These are phyloP conservation scores for Kazachstania sp. DNA, from an alignment of 1,139 yeast genomes.

Conservation along the genomic window DNA sequence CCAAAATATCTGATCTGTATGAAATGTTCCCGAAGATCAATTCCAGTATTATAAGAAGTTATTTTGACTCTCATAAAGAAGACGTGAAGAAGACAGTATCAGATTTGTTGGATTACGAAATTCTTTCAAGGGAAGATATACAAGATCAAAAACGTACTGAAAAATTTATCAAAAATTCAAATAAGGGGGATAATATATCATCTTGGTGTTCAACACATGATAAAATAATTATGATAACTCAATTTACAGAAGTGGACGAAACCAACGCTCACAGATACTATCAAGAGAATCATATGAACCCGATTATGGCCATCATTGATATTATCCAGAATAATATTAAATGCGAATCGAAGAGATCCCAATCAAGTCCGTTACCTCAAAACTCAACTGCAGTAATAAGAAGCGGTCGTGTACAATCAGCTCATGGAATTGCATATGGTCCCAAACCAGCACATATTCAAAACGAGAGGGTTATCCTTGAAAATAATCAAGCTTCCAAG, in stretches of 20 bases:
- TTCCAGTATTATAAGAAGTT: slow-evolving; percentile 1
- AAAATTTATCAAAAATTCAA: neutral
- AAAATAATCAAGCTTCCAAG: neutral
- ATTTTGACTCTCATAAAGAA: slow-evolving; percentile 9
- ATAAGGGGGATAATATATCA: neutral
- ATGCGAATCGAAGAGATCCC: neutral
- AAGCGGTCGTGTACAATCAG: slow-evolving; percentile 8
- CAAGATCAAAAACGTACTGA: slow-evolving; percentile 7
- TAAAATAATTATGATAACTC: slow-evolving; percentile 11
- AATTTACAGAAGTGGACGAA: slow-evolving; percentile 15
- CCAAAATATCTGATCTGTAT: slow-evolving; percentile 4
- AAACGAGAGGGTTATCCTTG: neutral
- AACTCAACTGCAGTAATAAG: neutral
- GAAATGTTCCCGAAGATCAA: slow-evolving; percentile 14
- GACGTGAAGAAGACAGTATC: slow-evolving; percentile 11
- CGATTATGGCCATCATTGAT: slow-evolving; percentile 15
- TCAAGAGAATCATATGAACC: slow-evolving; percentile 12
- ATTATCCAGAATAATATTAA: slow-evolving; percentile 9
- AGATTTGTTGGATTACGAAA: slow-evolving; percentile 17
- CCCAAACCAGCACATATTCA: neutral
- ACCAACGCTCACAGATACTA: slow-evolving; percentile 15
- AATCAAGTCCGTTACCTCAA: too few species aligned
- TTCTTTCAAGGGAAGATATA: slow-evolving; percentile 12
- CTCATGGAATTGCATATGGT: slow-evolving; percentile 6
- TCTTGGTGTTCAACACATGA: slow-evolving; percentile 8